These are phyloP conservation scores for Prunus davidiana DNA, from an alignment of 306 rosid genomes.

Conservation along the genomic window DNA sequence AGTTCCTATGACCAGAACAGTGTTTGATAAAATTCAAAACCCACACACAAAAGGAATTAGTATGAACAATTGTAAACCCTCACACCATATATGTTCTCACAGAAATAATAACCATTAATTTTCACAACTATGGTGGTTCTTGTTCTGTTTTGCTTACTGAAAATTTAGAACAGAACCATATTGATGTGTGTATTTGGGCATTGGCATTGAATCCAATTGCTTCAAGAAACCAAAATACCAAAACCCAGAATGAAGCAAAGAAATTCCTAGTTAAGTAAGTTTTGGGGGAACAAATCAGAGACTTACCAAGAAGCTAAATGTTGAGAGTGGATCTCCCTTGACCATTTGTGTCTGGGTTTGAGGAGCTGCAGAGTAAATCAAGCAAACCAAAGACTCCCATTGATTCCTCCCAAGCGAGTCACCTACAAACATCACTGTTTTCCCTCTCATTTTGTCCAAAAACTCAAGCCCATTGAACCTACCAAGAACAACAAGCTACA, in stretches of 20 bases:
- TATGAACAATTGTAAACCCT: too few species aligned
- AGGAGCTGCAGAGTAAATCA: slow-evolving; percentile 61
- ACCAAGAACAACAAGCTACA: slow-evolving; percentile 45
- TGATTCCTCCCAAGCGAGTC: slow-evolving; percentile 89
- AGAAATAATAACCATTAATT: background rate
- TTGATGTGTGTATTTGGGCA: background rate
- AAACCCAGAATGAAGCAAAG: slow-evolving; percentile 12
- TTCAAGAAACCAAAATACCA: background rate
- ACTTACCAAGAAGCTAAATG: slow-evolving; percentile 79
- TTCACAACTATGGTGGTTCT: background rate
- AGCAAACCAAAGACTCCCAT: slow-evolving; percentile 88
- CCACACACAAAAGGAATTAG: background rate
- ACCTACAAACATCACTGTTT: slow-evolving; percentile 88
- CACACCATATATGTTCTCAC: background rate
- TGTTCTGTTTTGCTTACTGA: too few species aligned
- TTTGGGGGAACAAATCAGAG: background rate
- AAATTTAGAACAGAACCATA: too few species aligned
- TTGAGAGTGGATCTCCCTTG: slow-evolving; percentile 80
- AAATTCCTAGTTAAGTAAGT: background rate
- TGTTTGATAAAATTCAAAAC: background rate
- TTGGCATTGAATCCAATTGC: background rate
- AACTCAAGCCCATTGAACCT: slow-evolving; percentile 90
- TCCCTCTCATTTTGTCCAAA: slow-evolving; percentile 68
- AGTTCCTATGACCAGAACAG: background rate
- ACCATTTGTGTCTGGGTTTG: slow-evolving; percentile 60